Evolutionary conservation across 805 yeast species (phyloP), one percentile per base, ranked within the genome.

Genomic region (Candida sithepensis): DNA sequence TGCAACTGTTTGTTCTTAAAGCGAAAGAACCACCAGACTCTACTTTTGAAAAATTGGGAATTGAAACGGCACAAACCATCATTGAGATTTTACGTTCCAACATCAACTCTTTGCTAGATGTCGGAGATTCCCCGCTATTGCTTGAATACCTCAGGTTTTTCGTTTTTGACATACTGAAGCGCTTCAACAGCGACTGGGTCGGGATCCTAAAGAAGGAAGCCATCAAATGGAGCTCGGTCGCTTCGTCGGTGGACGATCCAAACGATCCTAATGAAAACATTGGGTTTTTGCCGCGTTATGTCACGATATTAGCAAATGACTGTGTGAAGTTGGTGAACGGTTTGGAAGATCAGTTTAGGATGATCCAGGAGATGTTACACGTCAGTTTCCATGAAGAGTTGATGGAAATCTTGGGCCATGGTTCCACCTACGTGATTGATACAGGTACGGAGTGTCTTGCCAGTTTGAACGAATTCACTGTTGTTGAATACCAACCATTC

Each of bases 1-100:
- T 79, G 19, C 72, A 70, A 22, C 74, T 82, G 13, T 92, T 92
- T 63, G 67, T 71, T 33, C 71, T 73, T 39, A 80, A 97, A 62
- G 70, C 73, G 14, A 73, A 75, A 7, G 90, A 96, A 7, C 97
- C 97, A 7, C 52, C 61, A n/a, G 66, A 62, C 41, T 49, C 56
- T 8, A 45, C 54, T 7, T 55, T 55, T 19, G 64, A 50, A 36
- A 48, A 51, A 38, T 48, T 64, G 32, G 65, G 65, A n/a, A 51
- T 62, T 32, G 66, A 62, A 45, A 57, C 58, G 34, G 65, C 67
- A 1, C 63, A 55, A 42, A 49, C 45, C 21, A 46, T 64, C 12
- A 54, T 60, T 34, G 56, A 54, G 21, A 59, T 61, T 13, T 51
- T 63, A 39, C 48, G 53, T 18, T 60, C 65, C n/a, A 60, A 60